Evolutionary conservation across 2,329 filamentous ascomycete genomes (phyloP), one percentile per base, ranked within the genome.

Genomic region (Fonsecaea erecta): DNA sequence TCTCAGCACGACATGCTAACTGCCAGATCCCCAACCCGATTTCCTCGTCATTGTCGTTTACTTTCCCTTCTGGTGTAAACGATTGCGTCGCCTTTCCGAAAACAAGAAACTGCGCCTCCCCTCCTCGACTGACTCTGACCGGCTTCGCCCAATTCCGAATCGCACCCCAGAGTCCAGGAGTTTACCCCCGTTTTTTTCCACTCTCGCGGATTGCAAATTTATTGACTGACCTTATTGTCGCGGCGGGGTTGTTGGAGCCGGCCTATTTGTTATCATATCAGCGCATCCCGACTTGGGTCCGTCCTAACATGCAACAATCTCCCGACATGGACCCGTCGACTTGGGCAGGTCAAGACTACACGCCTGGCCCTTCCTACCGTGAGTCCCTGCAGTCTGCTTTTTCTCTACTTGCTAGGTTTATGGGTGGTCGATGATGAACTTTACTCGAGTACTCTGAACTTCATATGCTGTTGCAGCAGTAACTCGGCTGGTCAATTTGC

Each of bases 331-430:
- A 69, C 48, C 43, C 64, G 16, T 46, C 56, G 52, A 43, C 28
- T 30, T 69, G 68, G 68, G 18, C 55, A 34, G 65, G 56, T 35
- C 63, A 68, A 63, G 68, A 69, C 18, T 69, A 65, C 64, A 52
- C 65, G 26, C 28, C 64, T 30, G 58, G 40, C 24, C 21, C 55
- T 30, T 26, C 26, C 35, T 68, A 68, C 43, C 43, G 68, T 69
- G 35, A 63, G 68, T 67, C 16, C 26, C 32, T 24, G 18, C 16
- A 5, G 12, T 26, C 18, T 37, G 16, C 30, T 21, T 8, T 16
- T n/a, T 30, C 21, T n/a, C 40, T 11, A 28, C 14, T 56, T 56
- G 18, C 4, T 43, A 3, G 16, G 11, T n/a, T 40, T 5, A n/a
- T n/a, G 37, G 16, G 37, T 5, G 37, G 37, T n/a, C n/a, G 18